Evolutionary conservation across 2,329 filamentous ascomycete species (phyloP).

Genomic region (Cladosporium sp.): DNA sequence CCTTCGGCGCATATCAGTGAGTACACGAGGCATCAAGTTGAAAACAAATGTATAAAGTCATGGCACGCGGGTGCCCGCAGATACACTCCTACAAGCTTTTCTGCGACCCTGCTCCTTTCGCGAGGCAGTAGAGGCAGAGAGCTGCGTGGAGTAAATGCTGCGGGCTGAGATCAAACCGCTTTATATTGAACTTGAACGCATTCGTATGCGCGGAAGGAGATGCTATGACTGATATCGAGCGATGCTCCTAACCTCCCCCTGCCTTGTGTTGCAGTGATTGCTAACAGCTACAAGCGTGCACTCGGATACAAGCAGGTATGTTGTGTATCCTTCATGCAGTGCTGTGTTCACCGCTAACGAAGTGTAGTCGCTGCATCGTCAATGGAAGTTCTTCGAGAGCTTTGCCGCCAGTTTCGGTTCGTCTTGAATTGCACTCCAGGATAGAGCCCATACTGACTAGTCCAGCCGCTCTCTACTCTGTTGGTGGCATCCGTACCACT

Average conservation of each 20-base stretch:
- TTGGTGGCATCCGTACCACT: conserved; percentile 58
- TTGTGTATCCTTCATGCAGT: conserved; percentile 8
- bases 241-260: conserved; percentile 29
- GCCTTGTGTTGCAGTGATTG: conserved; percentile 21
- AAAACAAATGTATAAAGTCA: conserved; percentile 30
- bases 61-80: conserved; percentile 40
- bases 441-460: conserved; percentile 20
- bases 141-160: conserved; percentile 25
- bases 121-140: conserved; percentile 12
- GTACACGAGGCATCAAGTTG: conserved; percentile 33
- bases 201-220: conserved; percentile 44
- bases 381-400: conserved; percentile 59
- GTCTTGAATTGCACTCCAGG: conserved; percentile 15
- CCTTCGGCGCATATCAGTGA: conserved; percentile 33
- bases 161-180: conserved; percentile 42
- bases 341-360: conserved; percentile 20
- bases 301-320: conserved; percentile 58
- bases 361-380: conserved; percentile 55
- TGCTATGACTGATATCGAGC: conserved; percentile 39
- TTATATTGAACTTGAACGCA: conserved; percentile 40
- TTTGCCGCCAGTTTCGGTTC: conserved; percentile 61
- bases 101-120: conserved; percentile 12
- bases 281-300: conserved; percentile 42
- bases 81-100: conserved; percentile 6
- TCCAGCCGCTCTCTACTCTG: conserved; percentile 60